Evolutionary conservation across 306 rosid species (phyloP).

Genomic region (Medicago ruthenica): DNA sequence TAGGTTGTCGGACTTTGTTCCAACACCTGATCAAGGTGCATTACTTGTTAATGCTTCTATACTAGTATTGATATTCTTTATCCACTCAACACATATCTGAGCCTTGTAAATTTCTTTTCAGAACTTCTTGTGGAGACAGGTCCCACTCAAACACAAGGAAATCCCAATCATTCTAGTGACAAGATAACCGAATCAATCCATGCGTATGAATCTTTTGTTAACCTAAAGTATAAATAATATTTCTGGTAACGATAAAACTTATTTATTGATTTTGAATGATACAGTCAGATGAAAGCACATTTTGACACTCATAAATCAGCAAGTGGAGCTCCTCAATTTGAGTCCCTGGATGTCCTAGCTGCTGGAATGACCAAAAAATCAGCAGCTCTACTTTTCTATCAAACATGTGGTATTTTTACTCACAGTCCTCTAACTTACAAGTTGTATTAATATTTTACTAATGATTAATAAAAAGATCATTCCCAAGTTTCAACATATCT

Average conservation of each 20-base stretch:
- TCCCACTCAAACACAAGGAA: conserved; percentile 73
- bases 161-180: conserved; percentile 53
- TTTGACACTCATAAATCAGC: conserved; percentile 52
- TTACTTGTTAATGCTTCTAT: conserved; percentile 14
- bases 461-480: not conserved
- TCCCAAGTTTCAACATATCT: not conserved
- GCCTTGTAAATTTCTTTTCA: conserved; percentile 48
- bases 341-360: conserved; percentile 68
- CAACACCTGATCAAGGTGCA: conserved; percentile 72
- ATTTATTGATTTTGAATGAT: conserved; percentile 27
- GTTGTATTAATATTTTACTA: conserved; percentile 7
- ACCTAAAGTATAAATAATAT: conserved; percentile 7
- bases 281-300: conserved; percentile 81
- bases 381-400: conserved; percentile 82
- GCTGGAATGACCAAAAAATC: conserved; percentile 68
- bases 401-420: conserved; percentile 68
- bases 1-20: conserved; percentile 54
- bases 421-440: not conserved
- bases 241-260: conserved; percentile 22
- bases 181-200: conserved; percentile 68
- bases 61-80: conserved; percentile 22
- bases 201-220: conserved; percentile 50
- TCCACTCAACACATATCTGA: conserved; percentile 29
- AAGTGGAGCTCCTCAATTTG: conserved; percentile 65
- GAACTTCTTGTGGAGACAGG: conserved; percentile 85